Conservation (phyloP, 1,139 yeast species). For the Saccharomyces hybrid region DNA sequence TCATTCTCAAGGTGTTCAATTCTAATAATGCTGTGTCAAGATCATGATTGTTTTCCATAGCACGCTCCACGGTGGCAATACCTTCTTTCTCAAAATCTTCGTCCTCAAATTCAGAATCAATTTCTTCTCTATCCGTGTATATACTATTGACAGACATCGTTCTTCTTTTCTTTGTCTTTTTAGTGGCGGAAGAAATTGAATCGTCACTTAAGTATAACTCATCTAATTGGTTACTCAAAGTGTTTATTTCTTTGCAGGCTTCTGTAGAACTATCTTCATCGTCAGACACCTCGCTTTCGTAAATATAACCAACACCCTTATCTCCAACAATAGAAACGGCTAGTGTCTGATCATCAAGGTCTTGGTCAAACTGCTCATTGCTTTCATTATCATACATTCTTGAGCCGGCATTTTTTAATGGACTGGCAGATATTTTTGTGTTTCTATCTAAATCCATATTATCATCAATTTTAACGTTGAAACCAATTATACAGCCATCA, state of each 20-base stretch:
- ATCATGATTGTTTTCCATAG: conserved; percentile 86
- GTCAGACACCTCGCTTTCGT: conserved; percentile 44
- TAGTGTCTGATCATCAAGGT: conserved; percentile 16
- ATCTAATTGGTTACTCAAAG: conserved; percentile 51
- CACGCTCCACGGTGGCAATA: conserved; percentile 84
- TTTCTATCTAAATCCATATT: conserved; percentile 42
- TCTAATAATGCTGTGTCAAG: conserved; percentile 89
- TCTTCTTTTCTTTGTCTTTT: conserved; percentile 39
- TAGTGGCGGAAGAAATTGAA: conserved; percentile 57
- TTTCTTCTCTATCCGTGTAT: conserved; percentile 32
- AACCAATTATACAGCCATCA: conserved; percentile 79
- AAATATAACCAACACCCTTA: conserved; percentile 54
- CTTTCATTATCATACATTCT: conserved; percentile 15
- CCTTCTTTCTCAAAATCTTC: conserved; percentile 88
- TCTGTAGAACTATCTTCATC: conserved; percentile 37
- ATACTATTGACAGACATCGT: conserved; percentile 41
- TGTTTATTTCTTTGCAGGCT: conserved; percentile 27
- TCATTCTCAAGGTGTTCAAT: conserved; percentile 90
- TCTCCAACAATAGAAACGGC: conserved; percentile 47
- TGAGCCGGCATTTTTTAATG: conserved; percentile 32
- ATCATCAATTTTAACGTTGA: conserved; percentile 56
- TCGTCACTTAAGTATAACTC: conserved; percentile 69
- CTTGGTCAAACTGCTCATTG: conserved; percentile 28
- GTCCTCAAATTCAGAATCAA: conserved; percentile 45
- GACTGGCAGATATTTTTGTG: conserved; percentile 43